Evolutionary conservation across 768 basidiomycete species (phyloP).

Genomic region (Rhizopogon vesiculosus): DNA sequence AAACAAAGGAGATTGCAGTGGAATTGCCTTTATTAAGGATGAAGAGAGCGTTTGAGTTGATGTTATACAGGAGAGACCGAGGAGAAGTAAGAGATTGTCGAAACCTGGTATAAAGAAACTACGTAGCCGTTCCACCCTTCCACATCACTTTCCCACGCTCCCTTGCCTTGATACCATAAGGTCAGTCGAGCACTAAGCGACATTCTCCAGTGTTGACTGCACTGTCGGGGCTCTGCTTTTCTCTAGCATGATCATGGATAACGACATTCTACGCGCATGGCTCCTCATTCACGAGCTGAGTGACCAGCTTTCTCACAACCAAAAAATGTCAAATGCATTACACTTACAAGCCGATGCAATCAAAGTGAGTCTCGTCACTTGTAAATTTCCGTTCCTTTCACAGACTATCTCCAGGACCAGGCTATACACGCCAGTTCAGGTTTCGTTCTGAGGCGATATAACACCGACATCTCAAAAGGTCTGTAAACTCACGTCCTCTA

Average conservation of each 20-base stretch:
- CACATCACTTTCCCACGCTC: not conserved
- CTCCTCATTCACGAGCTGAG: constrained; percentile 77
- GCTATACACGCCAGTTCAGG: constrained; percentile 68
- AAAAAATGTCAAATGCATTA: constrained; percentile 64
- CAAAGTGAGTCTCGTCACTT: constrained; percentile 48
- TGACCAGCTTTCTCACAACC: constrained; percentile 79
- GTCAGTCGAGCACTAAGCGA: too few relatives aligned
- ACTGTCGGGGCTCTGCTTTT: too few relatives aligned
- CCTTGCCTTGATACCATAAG: not conserved
- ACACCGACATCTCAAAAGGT: constrained; percentile 86
- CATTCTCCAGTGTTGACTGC: too few relatives aligned
- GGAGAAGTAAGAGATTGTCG: constrained; percentile 20
- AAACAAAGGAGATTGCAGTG: constrained; percentile 3
- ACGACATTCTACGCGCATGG: constrained; percentile 68
- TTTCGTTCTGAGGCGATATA: constrained; percentile 77
- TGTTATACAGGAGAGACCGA: constrained; percentile 24
- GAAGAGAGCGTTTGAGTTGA: constrained; percentile 24
- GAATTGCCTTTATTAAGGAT: constrained; percentile 7
- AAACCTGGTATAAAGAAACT: constrained; percentile 3
- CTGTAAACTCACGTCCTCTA: not conserved
- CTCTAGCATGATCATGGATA: constrained; percentile 46
- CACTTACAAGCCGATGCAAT: constrained; percentile 65
- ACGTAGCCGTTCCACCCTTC: not conserved
- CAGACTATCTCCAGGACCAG: constrained; percentile 49
- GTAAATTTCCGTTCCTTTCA: constrained; percentile 3